Evolutionary conservation across 2,329 filamentous ascomycete genomes (phyloP).

Genomic region (Cladosporium phlei): DNA sequence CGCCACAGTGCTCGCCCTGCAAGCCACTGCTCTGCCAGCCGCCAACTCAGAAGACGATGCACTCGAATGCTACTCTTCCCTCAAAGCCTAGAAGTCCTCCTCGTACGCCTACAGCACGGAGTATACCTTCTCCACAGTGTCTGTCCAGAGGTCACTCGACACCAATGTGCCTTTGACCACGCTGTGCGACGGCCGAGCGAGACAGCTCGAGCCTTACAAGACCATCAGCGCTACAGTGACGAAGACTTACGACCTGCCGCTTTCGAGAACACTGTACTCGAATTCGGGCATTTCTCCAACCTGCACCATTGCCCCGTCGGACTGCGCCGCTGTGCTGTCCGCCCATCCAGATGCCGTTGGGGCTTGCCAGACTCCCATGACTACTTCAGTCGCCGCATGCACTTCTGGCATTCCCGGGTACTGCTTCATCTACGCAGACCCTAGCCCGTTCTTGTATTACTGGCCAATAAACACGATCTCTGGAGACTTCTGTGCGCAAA

Average conservation of each 20-base stretch:
- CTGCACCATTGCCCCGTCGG: conserved; percentile 2
- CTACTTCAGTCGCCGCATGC: too few species aligned
- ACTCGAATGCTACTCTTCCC: conserved; percentile 8
- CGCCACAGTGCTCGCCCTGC: too few species aligned
- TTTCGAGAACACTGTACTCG: background rate
- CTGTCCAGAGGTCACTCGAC: background rate
- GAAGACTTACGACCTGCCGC: background rate
- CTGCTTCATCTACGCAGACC: background rate
- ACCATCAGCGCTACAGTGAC: conserved; percentile 1
- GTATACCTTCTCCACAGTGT: background rate
- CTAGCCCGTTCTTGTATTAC: background rate
- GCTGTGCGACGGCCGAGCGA: conserved; percentile 5
- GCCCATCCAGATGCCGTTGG: background rate
- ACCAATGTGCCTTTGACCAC: conserved; percentile 5
- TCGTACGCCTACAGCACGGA: background rate
- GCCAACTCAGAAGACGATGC: conserved; percentile 5
- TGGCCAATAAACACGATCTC: background rate
- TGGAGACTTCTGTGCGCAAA: background rate
- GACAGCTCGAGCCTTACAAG: conserved; percentile 1
- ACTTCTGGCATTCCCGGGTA: background rate
- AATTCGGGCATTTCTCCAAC: background rate
- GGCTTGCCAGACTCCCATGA: conserved; percentile 4
- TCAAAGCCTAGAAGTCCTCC: conserved; percentile 1
- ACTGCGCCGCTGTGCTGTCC: background rate
- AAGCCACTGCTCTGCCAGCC: conserved; percentile 2